Percentiles rank a stretch among this genome's conserved stretches.
phyloP scores from a whole-genome alignment of 495 filamentous ascomycete species.

The Lasiosphaeria miniovina region DNA sequence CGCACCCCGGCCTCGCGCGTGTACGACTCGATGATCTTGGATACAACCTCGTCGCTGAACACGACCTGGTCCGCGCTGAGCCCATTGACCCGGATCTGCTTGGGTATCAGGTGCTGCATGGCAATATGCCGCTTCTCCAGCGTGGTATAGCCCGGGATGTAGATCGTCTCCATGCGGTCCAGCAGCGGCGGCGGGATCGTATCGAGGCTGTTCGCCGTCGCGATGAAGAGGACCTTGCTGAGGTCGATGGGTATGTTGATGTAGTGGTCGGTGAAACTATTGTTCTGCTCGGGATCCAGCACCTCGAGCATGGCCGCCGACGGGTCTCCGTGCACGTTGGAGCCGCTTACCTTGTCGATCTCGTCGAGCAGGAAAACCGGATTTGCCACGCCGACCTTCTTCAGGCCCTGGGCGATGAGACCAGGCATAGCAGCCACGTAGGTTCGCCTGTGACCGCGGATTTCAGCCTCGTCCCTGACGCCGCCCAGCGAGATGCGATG shows the following conservation, averaged over 20 bases:
- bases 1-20: conserved; percentile 97
- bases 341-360: conserved; percentile 93
- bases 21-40: conserved; percentile 92
- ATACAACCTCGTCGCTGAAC: conserved; percentile 78
- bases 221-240: conserved; percentile 95
- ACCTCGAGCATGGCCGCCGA: conserved; percentile 99
- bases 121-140: conserved; percentile 98
- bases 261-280: conserved; percentile 94
- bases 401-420: conserved; percentile 86
- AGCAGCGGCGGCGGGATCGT: conserved; percentile 94
- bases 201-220: conserved; percentile 94
- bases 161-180: conserved; percentile 94
- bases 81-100: conserved; percentile 80
- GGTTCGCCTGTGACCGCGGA: conserved; percentile 90
- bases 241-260: conserved; percentile 94
- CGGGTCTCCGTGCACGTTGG: conserved; percentile 93
- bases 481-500: conserved; percentile 96
- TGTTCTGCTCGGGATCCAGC: conserved; percentile 95
- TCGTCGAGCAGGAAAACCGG: conserved; percentile 97
- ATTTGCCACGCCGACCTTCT: conserved; percentile 94
- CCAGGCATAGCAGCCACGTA: conserved; percentile 99
- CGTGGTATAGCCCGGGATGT: conserved; percentile 91
- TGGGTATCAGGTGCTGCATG: conserved; percentile 86
- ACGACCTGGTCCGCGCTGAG: conserved; percentile 68
- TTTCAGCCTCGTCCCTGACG: conserved; percentile 94